These are phyloP conservation scores for carrot (Daucus carota) DNA, from an alignment of 129 eudicot genomes.

Conservation along the genomic window DH1_v3.0 NC_030388.2:24136001-24136500, in stretches of 20 bases:
- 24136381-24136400: not conserved
- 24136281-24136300: not conserved
- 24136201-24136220: not conserved
- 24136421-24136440: not conserved
- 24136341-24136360: not conserved
- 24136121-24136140: too few relatives aligned
- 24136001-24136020: not conserved
- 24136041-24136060: too few relatives aligned
- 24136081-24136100: too few relatives aligned
- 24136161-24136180: not conserved
- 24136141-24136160: not conserved
- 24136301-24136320: not conserved
- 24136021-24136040: too few relatives aligned
- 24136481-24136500: not conserved
- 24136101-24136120: too few relatives aligned
- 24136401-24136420: constrained; percentile 1
- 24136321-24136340: not conserved
- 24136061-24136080: too few relatives aligned
- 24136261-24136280: not conserved
- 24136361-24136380: not conserved
- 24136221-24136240: not conserved
- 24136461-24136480: not conserved
- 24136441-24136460: not conserved
- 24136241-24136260: not conserved
- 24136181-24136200: not conserved